Conservation (phyloP, 2,329 filamentous ascomycete species). For the Balansia obtecta region DNA sequence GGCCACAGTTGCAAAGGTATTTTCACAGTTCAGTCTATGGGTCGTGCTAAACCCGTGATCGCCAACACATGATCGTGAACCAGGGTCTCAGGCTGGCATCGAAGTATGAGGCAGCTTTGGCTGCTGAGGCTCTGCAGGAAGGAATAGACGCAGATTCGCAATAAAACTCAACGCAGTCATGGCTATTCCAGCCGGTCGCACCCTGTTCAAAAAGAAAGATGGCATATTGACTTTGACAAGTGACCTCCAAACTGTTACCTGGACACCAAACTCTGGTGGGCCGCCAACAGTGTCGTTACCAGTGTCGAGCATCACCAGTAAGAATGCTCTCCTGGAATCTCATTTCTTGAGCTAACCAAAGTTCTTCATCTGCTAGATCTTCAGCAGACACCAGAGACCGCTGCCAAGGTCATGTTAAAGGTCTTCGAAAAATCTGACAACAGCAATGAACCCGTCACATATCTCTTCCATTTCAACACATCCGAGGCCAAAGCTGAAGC, state of each 20-base stretch:
- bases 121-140: not conserved
- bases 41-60: not conserved
- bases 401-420: conserved; percentile 85
- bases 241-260: conserved; percentile 64
- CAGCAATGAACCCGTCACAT: conserved; percentile 49
- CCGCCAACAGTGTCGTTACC: conserved; percentile 55
- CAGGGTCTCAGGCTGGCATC: not conserved
- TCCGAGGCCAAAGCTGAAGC: conserved; percentile 69
- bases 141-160: not conserved
- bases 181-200: conserved; percentile 50
- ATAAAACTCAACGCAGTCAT: conserved; percentile 22
- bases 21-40: not conserved
- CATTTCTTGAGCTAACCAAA: not conserved
- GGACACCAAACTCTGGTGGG: conserved; percentile 59
- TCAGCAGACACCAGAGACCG: conserved; percentile 84
- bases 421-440: conserved; percentile 63
- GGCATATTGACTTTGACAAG: conserved; percentile 64
- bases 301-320: conserved; percentile 73
- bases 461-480: conserved; percentile 86
- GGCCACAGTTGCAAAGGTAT: too few species aligned
- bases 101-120: not conserved
- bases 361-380: conserved; percentile 46
- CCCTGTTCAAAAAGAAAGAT: conserved; percentile 92
- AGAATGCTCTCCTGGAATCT: conserved; percentile 8
- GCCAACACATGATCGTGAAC: not conserved